Conservation (phyloP, 1,284 basidiomycete genomes). For the Malassezia arunalokei region DNA sequence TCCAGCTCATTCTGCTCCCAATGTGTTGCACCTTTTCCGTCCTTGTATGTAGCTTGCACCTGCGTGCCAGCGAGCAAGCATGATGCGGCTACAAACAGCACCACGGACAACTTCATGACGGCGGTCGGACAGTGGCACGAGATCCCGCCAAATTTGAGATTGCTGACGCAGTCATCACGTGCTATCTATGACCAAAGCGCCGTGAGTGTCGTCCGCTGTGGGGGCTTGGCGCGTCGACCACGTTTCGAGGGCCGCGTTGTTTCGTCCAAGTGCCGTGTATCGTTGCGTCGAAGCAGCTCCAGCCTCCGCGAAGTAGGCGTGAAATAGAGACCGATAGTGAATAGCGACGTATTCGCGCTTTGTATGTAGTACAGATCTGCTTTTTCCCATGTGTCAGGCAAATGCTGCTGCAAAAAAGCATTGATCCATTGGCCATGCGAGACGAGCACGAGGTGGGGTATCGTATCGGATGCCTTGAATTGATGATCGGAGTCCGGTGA, state of each 20-base stretch:
- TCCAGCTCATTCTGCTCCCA: not conserved
- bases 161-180: not conserved
- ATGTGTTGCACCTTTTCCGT: not conserved
- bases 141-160: not conserved
- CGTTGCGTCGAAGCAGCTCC: conserved; percentile 1
- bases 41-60: not conserved
- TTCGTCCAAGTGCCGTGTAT: conserved; percentile 9
- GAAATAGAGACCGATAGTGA: not conserved
- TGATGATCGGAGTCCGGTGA: too few relatives aligned
- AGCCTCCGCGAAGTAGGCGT: not conserved
- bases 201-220: conserved; percentile 6
- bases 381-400: conserved; percentile 3
- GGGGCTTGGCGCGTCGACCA: not conserved
- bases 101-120: not conserved
- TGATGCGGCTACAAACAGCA: not conserved
- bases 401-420: conserved; percentile 17
- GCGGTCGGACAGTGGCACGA: not conserved
- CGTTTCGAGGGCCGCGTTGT: not conserved
- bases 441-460: conserved; percentile 30
- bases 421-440: conserved; percentile 41
- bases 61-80: not conserved
- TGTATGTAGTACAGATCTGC: conserved; percentile 7
- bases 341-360: conserved; percentile 11
- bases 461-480: too few relatives aligned
- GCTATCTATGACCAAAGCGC: not conserved